Evolutionary conservation across 2,329 filamentous ascomycete species (phyloP).

Genomic region (Elsinoe australis): DNA sequence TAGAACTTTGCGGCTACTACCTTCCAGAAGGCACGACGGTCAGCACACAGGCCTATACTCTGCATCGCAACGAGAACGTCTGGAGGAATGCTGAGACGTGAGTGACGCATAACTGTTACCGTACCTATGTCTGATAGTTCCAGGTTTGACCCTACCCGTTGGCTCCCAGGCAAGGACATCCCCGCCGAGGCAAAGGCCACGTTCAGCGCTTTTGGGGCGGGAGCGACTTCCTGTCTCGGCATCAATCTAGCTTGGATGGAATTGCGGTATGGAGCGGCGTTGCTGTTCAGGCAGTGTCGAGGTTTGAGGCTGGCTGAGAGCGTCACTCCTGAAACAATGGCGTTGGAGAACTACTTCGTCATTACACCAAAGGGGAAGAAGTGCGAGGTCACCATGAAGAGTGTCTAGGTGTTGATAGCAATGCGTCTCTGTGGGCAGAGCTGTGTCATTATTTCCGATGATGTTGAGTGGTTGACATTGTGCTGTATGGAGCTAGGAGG

Average conservation of each 20-base stretch:
- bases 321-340: conserved; percentile 36
- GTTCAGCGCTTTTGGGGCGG: conserved; percentile 63
- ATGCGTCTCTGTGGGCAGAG: too few relatives aligned
- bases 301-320: conserved; percentile 26
- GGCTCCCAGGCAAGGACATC: conserved; percentile 25
- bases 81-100: conserved; percentile 24
- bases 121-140: neutral
- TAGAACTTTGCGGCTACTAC: conserved; percentile 30
- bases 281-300: conserved; percentile 45
- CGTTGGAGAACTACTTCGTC: conserved; percentile 39
- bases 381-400: conserved; percentile 35
- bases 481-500: too few relatives aligned
- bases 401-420: too few relatives aligned
- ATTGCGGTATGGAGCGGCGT: conserved; percentile 44
- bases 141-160: conserved; percentile 32
- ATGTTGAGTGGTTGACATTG: too few relatives aligned
- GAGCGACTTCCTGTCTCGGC: conserved; percentile 61
- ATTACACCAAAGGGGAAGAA: conserved; percentile 38
- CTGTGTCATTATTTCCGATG: too few relatives aligned
- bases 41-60: conserved; percentile 34
- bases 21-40: conserved; percentile 33
- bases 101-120: too few relatives aligned
- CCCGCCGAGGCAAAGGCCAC: conserved; percentile 39
- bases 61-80: conserved; percentile 30
- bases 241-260: conserved; percentile 59